Evolutionary conservation across 2,329 filamentous ascomycete species (phyloP).

Genomic region (Trichophyton mentagrophytes): DNA sequence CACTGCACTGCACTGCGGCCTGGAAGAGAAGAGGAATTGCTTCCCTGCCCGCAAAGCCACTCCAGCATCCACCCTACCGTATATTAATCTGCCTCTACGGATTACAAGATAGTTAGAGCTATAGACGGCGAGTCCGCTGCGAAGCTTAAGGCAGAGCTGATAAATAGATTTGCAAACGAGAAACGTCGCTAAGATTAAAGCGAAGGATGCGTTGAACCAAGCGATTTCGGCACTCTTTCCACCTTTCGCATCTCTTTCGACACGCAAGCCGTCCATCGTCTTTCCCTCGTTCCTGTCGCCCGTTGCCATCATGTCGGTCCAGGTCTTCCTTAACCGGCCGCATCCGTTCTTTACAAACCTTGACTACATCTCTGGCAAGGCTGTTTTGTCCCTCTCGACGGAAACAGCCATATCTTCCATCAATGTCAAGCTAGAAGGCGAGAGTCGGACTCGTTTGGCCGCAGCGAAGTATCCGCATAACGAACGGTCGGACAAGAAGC

Average conservation of each 20-base stretch:
- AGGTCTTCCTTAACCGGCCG: constrained; percentile 32
- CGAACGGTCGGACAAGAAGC: constrained; percentile 35
- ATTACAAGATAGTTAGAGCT: neutral
- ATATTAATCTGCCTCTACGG: too few relatives aligned
- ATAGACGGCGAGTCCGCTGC: neutral
- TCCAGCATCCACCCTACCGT: neutral
- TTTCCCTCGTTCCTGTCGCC: neutral
- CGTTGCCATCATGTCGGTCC: constrained; percentile 30
- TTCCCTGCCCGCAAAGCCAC: neutral
- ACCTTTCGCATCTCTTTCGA: neutral
- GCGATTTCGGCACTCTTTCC: neutral
- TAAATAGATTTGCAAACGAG: neutral
- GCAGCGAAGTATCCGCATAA: constrained; percentile 28
- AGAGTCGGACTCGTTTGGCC: constrained; percentile 35
- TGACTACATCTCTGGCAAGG: constrained; percentile 35
- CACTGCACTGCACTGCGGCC: neutral
- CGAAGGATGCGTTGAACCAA: neutral
- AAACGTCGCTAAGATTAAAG: neutral
- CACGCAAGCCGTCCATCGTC: neutral
- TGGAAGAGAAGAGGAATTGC: neutral
- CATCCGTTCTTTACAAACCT: constrained; percentile 38
- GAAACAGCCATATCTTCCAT: constrained; percentile 35
- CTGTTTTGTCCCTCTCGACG: constrained; percentile 30
- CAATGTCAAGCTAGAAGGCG: constrained; percentile 38
- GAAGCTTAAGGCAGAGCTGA: neutral